Evolutionary conservation across 2,329 filamentous ascomycete species (phyloP), one percentile per base, ranked within the genome.

Genomic region (Cercospora canescens): DNA sequence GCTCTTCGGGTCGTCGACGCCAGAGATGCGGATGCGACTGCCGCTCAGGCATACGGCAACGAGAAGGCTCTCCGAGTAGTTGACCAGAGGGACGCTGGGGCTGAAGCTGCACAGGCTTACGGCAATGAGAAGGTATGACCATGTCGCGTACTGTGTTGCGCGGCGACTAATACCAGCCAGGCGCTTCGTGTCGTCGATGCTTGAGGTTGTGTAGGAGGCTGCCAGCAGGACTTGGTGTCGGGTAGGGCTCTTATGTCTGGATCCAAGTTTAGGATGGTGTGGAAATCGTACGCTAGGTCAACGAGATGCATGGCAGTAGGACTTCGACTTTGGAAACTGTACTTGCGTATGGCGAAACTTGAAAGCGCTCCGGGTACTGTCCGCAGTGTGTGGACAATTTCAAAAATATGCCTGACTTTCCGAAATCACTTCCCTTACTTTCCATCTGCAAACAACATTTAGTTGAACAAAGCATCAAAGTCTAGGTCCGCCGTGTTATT

Each of bases 401-500:
- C 26, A 26, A 28, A 26, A 12, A 52, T 16, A n/a, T 14, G 45
- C 14, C 21, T 52, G 9, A 2, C 26, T 52, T 14, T 14, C n/a
- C n/a, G 12, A 26, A 3, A 28, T 30, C 3, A 14, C 14, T 2
- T 52, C 45, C 26, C 14, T 5, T 50, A 5, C 24, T 28, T 14
- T 26, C 12, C 45, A 52, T 21, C 16, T 52, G 45, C 45, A 6
- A 26, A 52, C 14, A 28, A 28, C 14, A 16, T 56, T 18, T 54
- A 70, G 26, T 67, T 63, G 56, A 71, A 71, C 45, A 71, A 45
- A 48, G 68, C 66, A 34, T 71, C 70, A 62, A 71, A 71, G 37
- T 71, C 70, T 24, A 71, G 11, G 18, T 60, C 57, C 28, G 57
- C 64, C 11, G 57, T 55, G 52, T 9, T 35, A 16, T 56, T 56